These are phyloP conservation scores for Neofusicoccum kwambonambiense DNA, from an alignment of 2,329 filamentous ascomycete species.

Conservation along the genomic window DNA sequence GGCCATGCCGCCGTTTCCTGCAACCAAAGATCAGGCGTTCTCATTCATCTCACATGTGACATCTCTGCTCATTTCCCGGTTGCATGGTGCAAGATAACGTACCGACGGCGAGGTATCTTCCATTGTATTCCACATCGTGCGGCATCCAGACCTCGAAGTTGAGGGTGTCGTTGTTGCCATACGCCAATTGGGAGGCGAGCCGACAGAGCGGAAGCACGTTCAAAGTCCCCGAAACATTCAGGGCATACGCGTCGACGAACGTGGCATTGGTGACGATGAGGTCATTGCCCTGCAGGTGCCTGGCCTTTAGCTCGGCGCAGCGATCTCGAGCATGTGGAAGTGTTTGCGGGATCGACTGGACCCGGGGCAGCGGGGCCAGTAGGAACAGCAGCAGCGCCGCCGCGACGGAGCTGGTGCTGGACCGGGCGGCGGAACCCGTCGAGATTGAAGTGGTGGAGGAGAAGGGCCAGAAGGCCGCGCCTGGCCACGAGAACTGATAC, in stretches of 20 bases:
- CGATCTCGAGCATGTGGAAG: slow-evolving; percentile 1
- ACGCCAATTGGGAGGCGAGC: neutral
- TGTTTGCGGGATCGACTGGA: neutral
- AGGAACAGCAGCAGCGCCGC: neutral
- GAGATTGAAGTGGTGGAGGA: neutral
- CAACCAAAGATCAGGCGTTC: neutral
- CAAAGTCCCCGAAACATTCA: neutral
- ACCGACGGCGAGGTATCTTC: slow-evolving; percentile 17
- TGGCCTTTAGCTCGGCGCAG: neutral
- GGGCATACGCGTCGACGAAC: neutral
- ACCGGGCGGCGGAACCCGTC: neutral
- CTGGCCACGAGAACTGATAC: neutral
- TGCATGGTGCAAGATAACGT: neutral
- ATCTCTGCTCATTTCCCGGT: neutral
- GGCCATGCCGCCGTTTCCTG: slow-evolving; percentile 20
- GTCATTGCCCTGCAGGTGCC: neutral
- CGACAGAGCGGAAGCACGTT: slow-evolving; percentile 13
- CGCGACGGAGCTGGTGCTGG: neutral
- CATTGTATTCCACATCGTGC: slow-evolving; percentile 10
- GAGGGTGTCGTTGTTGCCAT: slow-evolving; percentile 6
- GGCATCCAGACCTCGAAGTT: slow-evolving; percentile 16
- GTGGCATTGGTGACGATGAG: neutral
- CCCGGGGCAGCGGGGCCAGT: neutral
- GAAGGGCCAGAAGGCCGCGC: neutral
- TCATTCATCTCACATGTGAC: neutral